Evolutionary conservation across 352 stramenopile genomes (phyloP), one percentile per base, ranked within the genome.

Genomic region (Phytophthora syringae): DNA sequence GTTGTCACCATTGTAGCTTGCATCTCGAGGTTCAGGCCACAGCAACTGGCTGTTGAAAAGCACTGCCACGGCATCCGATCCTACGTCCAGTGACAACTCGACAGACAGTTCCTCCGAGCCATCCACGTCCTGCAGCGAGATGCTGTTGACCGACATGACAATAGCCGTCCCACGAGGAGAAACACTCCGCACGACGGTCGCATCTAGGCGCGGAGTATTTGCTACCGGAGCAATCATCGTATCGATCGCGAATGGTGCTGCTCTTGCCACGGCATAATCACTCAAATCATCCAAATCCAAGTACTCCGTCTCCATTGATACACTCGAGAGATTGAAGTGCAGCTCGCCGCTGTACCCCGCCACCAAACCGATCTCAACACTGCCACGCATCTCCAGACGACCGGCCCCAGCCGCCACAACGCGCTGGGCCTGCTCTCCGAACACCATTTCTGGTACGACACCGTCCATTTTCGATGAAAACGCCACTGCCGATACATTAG

Each of bases 351-450:
- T 76, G 48, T 65, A 76, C 13, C 67, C 67, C 7, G 43, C 2
- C 16, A 65, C 51, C 22, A 72, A 22, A 16, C 20, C 44, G 25
- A 76, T 70, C 52, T 76, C 67, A 32, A 76, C 42, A 54, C 52
- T 64, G 1, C 67, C 67, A 13, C 18, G 42, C 54, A 75, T 68
- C 7, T 67, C 50, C 36, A 74, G 12, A 5, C 16, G 43, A 13
- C 37, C 43, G 0, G 36, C 27, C 9, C 55, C 60, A 13, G 60
- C 60, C 15, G 55, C 42, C 47, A 65, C 52, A 52, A 62, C 21
- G 18, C 45, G 40, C 48, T 58, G 22, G 9, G 42, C 53, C 15
- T 37, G n/a, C 12, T 44, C 42, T 13, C n/a, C 34, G 28, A 49
- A 70, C 18, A 67, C 20, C 42, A 60, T 39, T 3, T 42, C 22